Evolutionary conservation across 2,329 filamentous ascomycete genomes (phyloP).

Genomic region (Cryphonectria carpinicola): DNA sequence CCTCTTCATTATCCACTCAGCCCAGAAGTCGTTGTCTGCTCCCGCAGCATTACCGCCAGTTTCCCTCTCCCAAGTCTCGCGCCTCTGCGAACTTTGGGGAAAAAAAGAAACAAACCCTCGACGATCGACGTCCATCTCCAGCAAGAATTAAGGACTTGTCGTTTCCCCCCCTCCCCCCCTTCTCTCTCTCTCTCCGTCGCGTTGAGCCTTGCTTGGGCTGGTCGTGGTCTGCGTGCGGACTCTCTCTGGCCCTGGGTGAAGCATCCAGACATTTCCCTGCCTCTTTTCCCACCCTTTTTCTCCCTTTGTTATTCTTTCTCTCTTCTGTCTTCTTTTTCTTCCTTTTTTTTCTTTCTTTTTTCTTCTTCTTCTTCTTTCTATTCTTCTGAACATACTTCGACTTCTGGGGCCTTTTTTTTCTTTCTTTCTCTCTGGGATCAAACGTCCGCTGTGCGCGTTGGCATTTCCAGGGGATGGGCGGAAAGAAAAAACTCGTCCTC

Average conservation of each 20-base stretch:
- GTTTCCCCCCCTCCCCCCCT: too few relatives aligned
- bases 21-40: constrained; percentile 4
- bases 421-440: not conserved
- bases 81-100: not conserved
- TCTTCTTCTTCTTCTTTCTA: not conserved
- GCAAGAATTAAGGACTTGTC: not conserved
- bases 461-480: not conserved
- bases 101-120: not conserved
- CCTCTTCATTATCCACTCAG: constrained; percentile 13
- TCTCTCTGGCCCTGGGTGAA: not conserved
- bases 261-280: not conserved
- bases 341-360: not conserved
- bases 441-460: not conserved
- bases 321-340: not conserved
- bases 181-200: not conserved
- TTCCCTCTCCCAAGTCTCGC: not conserved
- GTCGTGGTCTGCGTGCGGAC: not conserved
- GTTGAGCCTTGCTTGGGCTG: not conserved
- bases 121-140: not conserved
- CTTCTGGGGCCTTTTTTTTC: not conserved
- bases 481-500: not conserved
- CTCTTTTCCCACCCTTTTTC: not conserved
- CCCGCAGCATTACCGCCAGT: constrained; percentile 10
- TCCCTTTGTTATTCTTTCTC: not conserved
- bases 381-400: not conserved